Conservation (phyloP, 345 rosid genomes). For the Sisymbrium altissimum region DNA sequence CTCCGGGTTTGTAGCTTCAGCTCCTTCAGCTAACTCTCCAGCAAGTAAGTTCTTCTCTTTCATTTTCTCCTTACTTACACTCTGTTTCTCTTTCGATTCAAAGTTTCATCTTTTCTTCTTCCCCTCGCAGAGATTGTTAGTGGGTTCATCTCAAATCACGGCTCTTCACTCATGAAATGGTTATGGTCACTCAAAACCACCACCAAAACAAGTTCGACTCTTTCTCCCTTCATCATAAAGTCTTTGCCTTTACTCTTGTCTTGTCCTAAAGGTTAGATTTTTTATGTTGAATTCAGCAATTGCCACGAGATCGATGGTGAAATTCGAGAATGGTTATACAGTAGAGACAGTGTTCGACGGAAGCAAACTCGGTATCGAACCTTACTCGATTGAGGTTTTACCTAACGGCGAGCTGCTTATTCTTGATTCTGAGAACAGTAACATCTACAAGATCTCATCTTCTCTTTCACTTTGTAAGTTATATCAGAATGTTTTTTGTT, state of each 20-base stretch:
- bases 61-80: neutral
- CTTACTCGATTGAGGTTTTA: slow-evolving; percentile 72
- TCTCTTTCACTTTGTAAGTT: slow-evolving; percentile 87
- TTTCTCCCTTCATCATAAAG: neutral
- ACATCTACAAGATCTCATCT: slow-evolving; percentile 75
- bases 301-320: slow-evolving; percentile 86
- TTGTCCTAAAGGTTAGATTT: slow-evolving; percentile 7
- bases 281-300: slow-evolving; percentile 43
- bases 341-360: slow-evolving; percentile 99
- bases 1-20: slow-evolving; percentile 52
- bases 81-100: slow-evolving; percentile 5
- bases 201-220: slow-evolving; percentile 72
- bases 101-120: neutral
- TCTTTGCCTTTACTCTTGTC: neutral
- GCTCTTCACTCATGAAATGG: slow-evolving; percentile 80
- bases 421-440: slow-evolving; percentile 42
- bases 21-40: slow-evolving; percentile 68
- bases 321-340: slow-evolving; percentile 86
- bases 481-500: too few species aligned
- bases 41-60: slow-evolving; percentile 64
- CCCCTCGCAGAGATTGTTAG: slow-evolving; percentile 69
- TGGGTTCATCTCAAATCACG: slow-evolving; percentile 70
- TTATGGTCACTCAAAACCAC: slow-evolving; percentile 85
- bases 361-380: slow-evolving; percentile 94
- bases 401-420: slow-evolving; percentile 84